Conservation (phyloP, 768 basidiomycete genomes). For the Neoboletus subvelutipes region DNA sequence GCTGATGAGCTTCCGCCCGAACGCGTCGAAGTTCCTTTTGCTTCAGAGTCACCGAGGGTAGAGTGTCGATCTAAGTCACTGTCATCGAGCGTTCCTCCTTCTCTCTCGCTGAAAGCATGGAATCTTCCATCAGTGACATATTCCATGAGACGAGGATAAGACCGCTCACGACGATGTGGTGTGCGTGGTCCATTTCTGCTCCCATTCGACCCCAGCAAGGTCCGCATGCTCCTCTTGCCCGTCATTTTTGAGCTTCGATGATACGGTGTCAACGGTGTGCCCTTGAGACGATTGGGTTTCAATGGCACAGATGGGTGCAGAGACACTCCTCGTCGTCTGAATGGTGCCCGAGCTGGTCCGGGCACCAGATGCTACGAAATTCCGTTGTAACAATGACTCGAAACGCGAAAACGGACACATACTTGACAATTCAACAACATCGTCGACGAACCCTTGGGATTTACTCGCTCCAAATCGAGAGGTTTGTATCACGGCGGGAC, state of each 20-base stretch:
- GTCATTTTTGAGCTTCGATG: neutral
- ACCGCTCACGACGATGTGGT: neutral
- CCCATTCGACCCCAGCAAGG: neutral
- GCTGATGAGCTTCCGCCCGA: no score
- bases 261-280: neutral
- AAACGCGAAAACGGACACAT: neutral
- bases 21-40: neutral
- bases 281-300: neutral
- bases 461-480: neutral
- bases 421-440: neutral
- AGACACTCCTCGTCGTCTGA: neutral
- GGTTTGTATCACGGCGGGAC: neutral
- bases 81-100: neutral
- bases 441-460: no score
- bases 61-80: neutral
- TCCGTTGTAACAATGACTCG: neutral
- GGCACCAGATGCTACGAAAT: neutral
- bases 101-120: neutral
- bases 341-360: neutral
- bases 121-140: neutral
- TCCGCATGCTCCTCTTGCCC: neutral
- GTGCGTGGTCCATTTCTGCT: neutral
- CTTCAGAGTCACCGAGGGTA: neutral
- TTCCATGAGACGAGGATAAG: neutral
- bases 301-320: neutral